These are phyloP conservation scores for Euphorbia pulcherrima DNA, from an alignment of 345 rosid genomes.

Conservation along the genomic window DNA sequence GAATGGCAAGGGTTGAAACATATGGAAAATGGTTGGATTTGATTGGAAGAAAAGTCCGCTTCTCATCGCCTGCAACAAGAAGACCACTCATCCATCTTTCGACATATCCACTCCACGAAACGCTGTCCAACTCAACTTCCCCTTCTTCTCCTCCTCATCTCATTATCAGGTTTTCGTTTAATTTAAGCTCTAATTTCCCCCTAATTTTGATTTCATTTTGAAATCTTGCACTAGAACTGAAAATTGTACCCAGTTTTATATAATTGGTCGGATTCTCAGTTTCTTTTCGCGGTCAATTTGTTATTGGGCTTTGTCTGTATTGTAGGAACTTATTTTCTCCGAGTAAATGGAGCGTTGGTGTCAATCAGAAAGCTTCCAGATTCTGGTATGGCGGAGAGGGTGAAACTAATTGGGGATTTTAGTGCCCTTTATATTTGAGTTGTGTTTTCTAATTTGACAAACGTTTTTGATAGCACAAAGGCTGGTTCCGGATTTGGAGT, in stretches of 20 bases:
- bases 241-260: background rate
- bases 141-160: background rate
- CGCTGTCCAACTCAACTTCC: no score
- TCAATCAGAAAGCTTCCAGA: slow-evolving; percentile 10
- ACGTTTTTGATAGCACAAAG: slow-evolving; percentile 25
- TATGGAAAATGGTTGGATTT: background rate
- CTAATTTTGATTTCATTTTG: no score
- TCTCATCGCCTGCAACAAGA: no score
- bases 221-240: no score
- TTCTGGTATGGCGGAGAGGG: slow-evolving; percentile 24
- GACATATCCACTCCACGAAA: no score
- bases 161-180: background rate
- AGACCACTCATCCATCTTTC: no score
- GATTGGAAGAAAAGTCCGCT: background rate
- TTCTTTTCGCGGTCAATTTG: background rate
- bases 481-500: slow-evolving; percentile 34
- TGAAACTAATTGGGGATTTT: background rate
- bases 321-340: slow-evolving; percentile 16
- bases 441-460: background rate
- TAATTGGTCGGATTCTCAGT: background rate
- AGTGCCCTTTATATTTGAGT: background rate
- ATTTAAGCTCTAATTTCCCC: no score
- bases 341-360: slow-evolving; percentile 5
- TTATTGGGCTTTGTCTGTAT: background rate
- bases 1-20: background rate